Conservation (phyloP, 2,329 filamentous ascomycete genomes). For the Fusarium sp. region DNA sequence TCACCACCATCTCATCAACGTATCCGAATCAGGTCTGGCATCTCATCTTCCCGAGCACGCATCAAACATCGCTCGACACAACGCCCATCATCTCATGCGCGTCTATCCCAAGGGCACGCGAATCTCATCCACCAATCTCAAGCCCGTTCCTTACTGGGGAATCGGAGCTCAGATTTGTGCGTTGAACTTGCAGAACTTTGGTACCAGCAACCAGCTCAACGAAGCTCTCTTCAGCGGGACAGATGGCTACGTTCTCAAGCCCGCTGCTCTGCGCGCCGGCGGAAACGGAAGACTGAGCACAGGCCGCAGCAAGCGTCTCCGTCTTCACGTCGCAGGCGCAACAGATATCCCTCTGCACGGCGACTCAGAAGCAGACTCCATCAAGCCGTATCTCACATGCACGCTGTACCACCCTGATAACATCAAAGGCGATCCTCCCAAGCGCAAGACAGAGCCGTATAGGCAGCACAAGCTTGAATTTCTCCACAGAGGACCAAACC, state of each 20-base stretch:
- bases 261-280: constrained; percentile 64
- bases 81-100: constrained; percentile 73
- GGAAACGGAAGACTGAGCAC: constrained; percentile 61
- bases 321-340: constrained; percentile 69
- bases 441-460: constrained; percentile 70
- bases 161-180: constrained; percentile 75
- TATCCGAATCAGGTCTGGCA: constrained; percentile 69
- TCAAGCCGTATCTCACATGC: constrained; percentile 73
- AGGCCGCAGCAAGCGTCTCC: constrained; percentile 59
- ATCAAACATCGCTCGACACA: constrained; percentile 65
- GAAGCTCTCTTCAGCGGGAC: constrained; percentile 73
- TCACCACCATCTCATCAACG: constrained; percentile 74
- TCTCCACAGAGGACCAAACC: constrained; percentile 66
- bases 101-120: constrained; percentile 75
- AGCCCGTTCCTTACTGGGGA: constrained; percentile 71
- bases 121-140: constrained; percentile 72
- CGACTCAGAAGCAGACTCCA: constrained; percentile 59
- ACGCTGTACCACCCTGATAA: constrained; percentile 68
- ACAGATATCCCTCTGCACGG: constrained; percentile 66
- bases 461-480: constrained; percentile 66
- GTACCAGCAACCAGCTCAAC: constrained; percentile 72
- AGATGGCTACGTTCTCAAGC: constrained; percentile 73
- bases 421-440: constrained; percentile 58
- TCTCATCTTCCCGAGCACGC: constrained; percentile 58
- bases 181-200: constrained; percentile 76